Conservation (phyloP, 208 protist genomes). For the Angomonas ambiguus region DNA sequence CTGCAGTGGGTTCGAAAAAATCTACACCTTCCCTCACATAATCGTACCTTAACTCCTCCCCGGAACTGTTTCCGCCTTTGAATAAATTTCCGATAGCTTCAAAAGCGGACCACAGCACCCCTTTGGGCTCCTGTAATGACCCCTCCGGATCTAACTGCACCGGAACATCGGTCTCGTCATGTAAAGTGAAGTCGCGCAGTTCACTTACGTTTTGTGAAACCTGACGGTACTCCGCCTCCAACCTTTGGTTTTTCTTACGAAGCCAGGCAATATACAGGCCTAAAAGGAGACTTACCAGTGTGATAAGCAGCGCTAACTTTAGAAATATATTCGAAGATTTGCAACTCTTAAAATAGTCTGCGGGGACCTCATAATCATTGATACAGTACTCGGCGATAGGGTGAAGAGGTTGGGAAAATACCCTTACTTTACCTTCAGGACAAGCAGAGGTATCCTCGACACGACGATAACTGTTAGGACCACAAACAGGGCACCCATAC, state of each 20-base stretch:
- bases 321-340: background rate
- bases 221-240: background rate
- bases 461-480: background rate
- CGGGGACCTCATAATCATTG: background rate
- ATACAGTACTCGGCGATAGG: background rate
- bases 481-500: background rate
- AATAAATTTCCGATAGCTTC: background rate
- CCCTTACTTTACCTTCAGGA: background rate
- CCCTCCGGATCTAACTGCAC: background rate
- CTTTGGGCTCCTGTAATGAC: background rate
- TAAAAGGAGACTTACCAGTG: background rate
- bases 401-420: background rate
- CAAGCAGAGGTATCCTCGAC: background rate
- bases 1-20: background rate
- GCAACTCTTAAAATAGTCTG: background rate
- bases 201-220: background rate
- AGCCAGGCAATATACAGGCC: background rate
- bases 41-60: background rate
- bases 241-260: background rate
- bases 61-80: background rate
- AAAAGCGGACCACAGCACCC: background rate
- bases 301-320: background rate
- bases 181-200: background rate
- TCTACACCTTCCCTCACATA: constrained; percentile 1
- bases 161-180: background rate